These are phyloP conservation scores for Tetrapisispora taiwanensis DNA, from an alignment of 805 yeast genomes.

Conservation along the genomic window DNA sequence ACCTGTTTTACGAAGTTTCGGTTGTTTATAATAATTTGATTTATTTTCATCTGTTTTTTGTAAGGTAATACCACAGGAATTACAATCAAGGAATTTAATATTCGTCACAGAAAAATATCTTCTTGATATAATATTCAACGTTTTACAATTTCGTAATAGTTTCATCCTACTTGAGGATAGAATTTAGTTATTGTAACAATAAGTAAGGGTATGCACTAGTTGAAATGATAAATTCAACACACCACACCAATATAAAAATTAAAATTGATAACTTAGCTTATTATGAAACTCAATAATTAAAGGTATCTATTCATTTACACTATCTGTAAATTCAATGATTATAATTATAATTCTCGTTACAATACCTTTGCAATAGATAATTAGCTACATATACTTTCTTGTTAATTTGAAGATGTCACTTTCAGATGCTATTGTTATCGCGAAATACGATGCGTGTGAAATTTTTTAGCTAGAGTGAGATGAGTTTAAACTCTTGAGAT, in stretches of 20 bases:
- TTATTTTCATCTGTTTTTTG: constrained; percentile 32
- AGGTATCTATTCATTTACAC: no score
- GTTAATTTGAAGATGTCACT: background rate
- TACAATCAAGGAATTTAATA: constrained; percentile 28
- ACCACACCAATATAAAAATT: no score
- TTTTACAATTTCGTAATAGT: no score
- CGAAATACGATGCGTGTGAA: background rate
- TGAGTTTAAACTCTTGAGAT: constrained; percentile 8
- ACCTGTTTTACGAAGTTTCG: constrained; percentile 9
- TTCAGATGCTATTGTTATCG: background rate
- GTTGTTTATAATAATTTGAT: constrained; percentile 37
- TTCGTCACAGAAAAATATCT: constrained; percentile 5
- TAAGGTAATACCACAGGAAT: constrained; percentile 48
- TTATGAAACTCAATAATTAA: no score
- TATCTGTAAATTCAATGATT: no score
- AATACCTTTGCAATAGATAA: no score
- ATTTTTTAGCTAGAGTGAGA: constrained; percentile 8
- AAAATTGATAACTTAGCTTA: no score
- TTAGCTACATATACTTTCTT: background rate
- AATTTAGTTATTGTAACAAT: no score
- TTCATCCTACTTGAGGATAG: no score
- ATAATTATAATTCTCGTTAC: no score
- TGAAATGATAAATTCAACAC: no score
- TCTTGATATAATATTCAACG: background rate
- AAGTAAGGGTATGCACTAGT: no score